Evolutionary conservation across 2,329 filamentous ascomycete species (phyloP).

Genomic region (Pyrenophora teres): DNA sequence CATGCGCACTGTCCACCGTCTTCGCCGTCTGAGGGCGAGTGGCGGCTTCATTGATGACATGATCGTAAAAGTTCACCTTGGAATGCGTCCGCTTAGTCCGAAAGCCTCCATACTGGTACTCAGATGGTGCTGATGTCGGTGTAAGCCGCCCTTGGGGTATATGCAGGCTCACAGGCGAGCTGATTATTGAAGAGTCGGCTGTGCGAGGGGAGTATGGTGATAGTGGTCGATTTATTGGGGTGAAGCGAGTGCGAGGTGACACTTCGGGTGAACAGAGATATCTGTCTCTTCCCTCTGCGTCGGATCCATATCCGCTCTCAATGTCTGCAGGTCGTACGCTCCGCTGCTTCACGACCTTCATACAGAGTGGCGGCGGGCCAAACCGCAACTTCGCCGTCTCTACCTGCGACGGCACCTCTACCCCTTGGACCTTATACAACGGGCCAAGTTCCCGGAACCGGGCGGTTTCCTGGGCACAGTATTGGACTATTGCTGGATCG

Average conservation of each 20-base stretch:
- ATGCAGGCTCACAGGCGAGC: conserved; percentile 13
- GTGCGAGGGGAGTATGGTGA: conserved; percentile 18
- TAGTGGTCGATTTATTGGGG: conserved; percentile 50
- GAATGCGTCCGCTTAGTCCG: conserved; percentile 37
- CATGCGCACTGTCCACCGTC: conserved; percentile 8
- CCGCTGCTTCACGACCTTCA: conserved; percentile 12
- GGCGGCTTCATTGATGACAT: conserved; percentile 1
- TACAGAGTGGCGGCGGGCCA: conserved; percentile 20
- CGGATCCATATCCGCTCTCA: conserved; percentile 51
- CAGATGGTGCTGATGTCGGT: conserved; percentile 22
- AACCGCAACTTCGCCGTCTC: conserved; percentile 20
- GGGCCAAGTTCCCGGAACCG: conserved; percentile 40
- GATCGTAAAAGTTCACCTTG: conserved; percentile 22
- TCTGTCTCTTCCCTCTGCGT: conserved; percentile 47
- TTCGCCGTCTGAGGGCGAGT: conserved; percentile 11
- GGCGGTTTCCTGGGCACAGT: conserved; percentile 45
- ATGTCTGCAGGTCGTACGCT: conserved; percentile 28
- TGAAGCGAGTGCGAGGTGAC: conserved; percentile 43
- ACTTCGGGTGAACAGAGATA: conserved; percentile 47
- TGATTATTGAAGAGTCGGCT: conserved; percentile 14
- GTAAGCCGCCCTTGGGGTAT: conserved; percentile 8
- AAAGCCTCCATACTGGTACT: conserved; percentile 10
- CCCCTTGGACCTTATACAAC: conserved; percentile 15
- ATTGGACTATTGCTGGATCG: conserved; percentile 45
- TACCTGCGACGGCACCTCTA: conserved; percentile 5